phyloP scores from a whole-genome alignment of 2,329 filamentous ascomycete genomes.

The Seiridium unicorne region DNA sequence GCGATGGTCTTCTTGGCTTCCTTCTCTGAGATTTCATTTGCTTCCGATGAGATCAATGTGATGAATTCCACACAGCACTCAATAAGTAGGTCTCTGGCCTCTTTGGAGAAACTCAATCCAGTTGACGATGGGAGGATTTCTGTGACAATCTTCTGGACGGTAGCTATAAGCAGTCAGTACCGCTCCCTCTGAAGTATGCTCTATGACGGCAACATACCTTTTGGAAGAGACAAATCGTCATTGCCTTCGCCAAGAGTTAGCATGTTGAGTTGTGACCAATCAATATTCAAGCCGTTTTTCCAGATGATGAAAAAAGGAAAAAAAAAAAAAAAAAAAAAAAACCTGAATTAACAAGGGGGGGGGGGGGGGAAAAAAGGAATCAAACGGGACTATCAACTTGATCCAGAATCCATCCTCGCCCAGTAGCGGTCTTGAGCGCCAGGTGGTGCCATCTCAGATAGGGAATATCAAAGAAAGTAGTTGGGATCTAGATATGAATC shows the following conservation, averaged over 20 bases:
- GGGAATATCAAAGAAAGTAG: slow-evolving; percentile 9
- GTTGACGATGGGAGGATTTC: slow-evolving; percentile 80
- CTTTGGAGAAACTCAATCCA: slow-evolving; percentile 87
- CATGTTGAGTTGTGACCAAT: slow-evolving; percentile 4
- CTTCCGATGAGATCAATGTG: slow-evolving; percentile 95
- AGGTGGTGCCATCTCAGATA: slow-evolving; percentile 11
- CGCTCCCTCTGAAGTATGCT: background rate
- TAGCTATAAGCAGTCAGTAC: slow-evolving; percentile 40
- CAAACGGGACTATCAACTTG: background rate
- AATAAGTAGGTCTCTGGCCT: slow-evolving; percentile 91
- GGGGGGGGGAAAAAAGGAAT: no score
- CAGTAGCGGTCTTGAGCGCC: slow-evolving; percentile 7
- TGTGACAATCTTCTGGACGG: slow-evolving; percentile 82
- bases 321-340: background rate
- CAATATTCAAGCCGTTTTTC: no score
- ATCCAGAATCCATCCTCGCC: slow-evolving; percentile 1
- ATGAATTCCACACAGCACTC: slow-evolving; percentile 99
- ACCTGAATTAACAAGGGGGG: no score
- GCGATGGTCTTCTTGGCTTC: slow-evolving; percentile 99
- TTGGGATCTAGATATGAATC: background rate
- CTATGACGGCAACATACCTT: slow-evolving; percentile 44
- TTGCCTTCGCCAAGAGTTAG: slow-evolving; percentile 48
- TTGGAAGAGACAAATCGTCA: slow-evolving; percentile 63
- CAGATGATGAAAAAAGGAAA: no score
- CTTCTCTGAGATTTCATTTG: slow-evolving; percentile 98